These are phyloP conservation scores for Leccinum glutinopallens DNA, from an alignment of 1,284 basidiomycete species.

Conservation along the genomic window DNA sequence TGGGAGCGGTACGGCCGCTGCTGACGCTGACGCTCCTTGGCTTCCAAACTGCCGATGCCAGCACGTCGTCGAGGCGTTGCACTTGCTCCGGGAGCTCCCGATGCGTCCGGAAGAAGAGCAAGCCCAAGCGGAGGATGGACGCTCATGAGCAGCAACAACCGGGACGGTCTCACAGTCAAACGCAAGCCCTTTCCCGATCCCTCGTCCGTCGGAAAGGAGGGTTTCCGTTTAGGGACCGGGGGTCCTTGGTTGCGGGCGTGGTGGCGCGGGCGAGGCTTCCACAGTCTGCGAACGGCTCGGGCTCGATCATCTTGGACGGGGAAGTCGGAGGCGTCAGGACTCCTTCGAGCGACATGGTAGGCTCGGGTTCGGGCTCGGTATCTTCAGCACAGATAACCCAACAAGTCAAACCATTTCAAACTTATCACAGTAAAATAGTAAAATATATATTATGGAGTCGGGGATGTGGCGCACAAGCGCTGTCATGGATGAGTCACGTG, in stretches of 20 bases:
- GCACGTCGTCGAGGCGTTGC: constrained; percentile 77
- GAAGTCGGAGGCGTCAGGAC: constrained; percentile 21
- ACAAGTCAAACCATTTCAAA: too few species aligned
- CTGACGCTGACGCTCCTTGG: constrained; percentile 47
- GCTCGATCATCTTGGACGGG: constrained; percentile 30
- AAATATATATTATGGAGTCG: too few species aligned
- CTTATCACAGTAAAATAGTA: too few species aligned
- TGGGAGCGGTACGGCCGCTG: constrained; percentile 16
- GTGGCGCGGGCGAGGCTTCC: constrained; percentile 61
- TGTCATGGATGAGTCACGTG: too few species aligned
- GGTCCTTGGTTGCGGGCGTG: constrained; percentile 81
- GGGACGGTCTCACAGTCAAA: constrained; percentile 64
- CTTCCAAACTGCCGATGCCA: constrained; percentile 68
- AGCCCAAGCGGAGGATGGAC: not conserved
- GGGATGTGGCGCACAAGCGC: too few species aligned
- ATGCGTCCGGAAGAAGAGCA: constrained; percentile 46
- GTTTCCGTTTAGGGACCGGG: constrained; percentile 91
- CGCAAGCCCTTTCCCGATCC: constrained; percentile 77
- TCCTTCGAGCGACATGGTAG: not conserved
- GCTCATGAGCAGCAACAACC: too few species aligned
- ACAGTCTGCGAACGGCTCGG: constrained; percentile 30
- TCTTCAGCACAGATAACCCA: too few species aligned
- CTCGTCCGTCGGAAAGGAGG: constrained; percentile 75
- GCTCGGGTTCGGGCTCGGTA: constrained; percentile 11
- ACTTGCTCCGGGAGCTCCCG: constrained; percentile 79